phyloP scores from a whole-genome alignment of 805 yeast genomes.

The Monosporozyma servazzii region DNA sequence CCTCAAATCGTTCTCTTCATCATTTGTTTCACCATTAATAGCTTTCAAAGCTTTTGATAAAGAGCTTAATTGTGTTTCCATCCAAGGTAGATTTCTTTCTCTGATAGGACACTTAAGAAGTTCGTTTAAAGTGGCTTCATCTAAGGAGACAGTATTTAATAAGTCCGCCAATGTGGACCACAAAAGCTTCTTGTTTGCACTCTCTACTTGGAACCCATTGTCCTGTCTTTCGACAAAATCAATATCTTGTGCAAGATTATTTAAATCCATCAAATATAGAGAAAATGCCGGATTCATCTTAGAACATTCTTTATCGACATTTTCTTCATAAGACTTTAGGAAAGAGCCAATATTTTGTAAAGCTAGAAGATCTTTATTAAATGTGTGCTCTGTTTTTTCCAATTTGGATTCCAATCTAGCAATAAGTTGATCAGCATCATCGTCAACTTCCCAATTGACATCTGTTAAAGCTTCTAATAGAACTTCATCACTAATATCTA shows the following conservation, averaged over 20 bases:
- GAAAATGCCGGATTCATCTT: constrained; percentile 46
- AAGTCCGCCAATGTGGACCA: constrained; percentile 63
- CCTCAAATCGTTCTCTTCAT: constrained; percentile 40
- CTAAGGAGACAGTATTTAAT: constrained; percentile 59
- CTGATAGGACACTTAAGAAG: constrained; percentile 43
- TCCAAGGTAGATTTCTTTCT: constrained; percentile 34
- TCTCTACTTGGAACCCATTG: constrained; percentile 73
- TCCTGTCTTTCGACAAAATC: constrained; percentile 64
- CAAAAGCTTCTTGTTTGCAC: constrained; percentile 70
- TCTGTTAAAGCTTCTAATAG: constrained; percentile 58
- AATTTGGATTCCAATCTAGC: constrained; percentile 51
- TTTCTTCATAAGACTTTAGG: constrained; percentile 35
- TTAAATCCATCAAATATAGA: constrained; percentile 50
- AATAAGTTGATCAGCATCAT: constrained; percentile 51
- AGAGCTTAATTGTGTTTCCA: constrained; percentile 49
- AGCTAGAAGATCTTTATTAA: constrained; percentile 46
- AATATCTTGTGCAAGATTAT: constrained; percentile 59
- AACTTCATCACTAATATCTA: constrained; percentile 32
- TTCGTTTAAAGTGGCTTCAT: constrained; percentile 41
- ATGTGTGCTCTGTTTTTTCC: constrained; percentile 51
- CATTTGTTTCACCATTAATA: constrained; percentile 41
- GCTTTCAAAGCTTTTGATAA: constrained; percentile 59
- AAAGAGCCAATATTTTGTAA: constrained; percentile 38
- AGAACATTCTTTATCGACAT: constrained; percentile 45
- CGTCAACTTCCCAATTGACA: constrained; percentile 64